Base-by-base conservation (phyloP, 441 rosid genomes). In the Manihot esculenta region DNA sequence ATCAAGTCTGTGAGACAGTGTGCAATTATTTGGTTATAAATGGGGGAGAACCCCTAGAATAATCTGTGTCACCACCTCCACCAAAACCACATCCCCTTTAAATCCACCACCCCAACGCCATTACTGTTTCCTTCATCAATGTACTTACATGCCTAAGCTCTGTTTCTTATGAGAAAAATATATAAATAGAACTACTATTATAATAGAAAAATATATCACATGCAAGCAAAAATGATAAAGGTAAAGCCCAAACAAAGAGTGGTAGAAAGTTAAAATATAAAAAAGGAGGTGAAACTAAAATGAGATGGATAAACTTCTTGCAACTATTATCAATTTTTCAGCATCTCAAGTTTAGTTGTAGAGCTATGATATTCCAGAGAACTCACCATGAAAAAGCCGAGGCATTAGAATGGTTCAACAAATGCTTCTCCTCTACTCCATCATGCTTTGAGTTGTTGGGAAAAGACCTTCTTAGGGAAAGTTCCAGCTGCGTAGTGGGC, bases 311-410 rank as follows among this genome's bases (percentile, higher is more conserved):
- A 45, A 63, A 7, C 41, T 35, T 30, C 4, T 2, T 35, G 41
- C 41, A 35, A 35, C 4, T 2, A 35, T 35, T 2, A 35, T 5
- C 41, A 35, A 35, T 35, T 2, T 35, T 35, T 35, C 41, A 35
- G 41, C 10, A 48, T 70, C 24, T 68, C 17, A 14, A 51, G 21
- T 60, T 64, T 41, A 42, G 38, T 3, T 41, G 20, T 21, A 38
- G 47, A 44, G 14, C 26, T n/a, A 58, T 57, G 57, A 26, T 57
- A 47, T 17, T 18, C 18, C 26, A 71, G 41, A 67, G 24, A 69
- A 69, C 89, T 76, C 57, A 88, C 98, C 87, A 7, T 69, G 87
- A 81, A 76, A 91, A 89, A 77, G 94, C 86, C 7, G 92, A 87
- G 64, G 85, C 88, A 78, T 84, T 80, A 27, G 96, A 83, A 74